Conservation (phyloP, 73 alveolate genomes). For the Tetrahymena malaccensis region DNA sequence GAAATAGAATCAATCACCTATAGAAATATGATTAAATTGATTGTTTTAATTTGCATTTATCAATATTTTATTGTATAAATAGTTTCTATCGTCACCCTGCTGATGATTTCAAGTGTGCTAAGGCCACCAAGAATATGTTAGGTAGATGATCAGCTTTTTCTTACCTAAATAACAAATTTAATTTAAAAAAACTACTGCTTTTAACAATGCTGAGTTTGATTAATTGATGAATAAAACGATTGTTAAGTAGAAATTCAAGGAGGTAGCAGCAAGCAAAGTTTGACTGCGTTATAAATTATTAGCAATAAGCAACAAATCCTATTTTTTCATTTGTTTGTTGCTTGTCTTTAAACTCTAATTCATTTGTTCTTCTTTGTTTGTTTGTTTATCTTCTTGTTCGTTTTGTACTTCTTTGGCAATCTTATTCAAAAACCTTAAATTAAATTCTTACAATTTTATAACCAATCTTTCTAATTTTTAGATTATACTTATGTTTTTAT, state of each 20-base stretch:
- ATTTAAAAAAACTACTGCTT: not conserved
- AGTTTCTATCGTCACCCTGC: conserved; percentile 39
- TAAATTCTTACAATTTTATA: not conserved
- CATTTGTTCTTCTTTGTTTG: not conserved
- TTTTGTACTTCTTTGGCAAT: not conserved
- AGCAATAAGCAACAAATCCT: not conserved
- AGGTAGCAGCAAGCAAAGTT: not conserved
- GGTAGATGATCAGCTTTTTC: conserved; percentile 21
- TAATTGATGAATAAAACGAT: not conserved
- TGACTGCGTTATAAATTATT: not conserved
- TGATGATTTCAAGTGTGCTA: conserved; percentile 47
- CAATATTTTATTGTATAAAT: not conserved
- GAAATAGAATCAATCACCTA: not conserved
- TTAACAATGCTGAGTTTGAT: not conserved
- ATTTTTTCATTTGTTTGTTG: not conserved
- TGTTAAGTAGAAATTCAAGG: not conserved
- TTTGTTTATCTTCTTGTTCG: not conserved
- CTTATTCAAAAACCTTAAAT: not conserved
- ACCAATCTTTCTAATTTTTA: not conserved
- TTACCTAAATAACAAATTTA: not conserved
- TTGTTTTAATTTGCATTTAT: not conserved
- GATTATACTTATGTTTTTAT: not conserved
- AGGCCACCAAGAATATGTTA: conserved; percentile 41
- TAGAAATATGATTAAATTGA: too few relatives aligned
- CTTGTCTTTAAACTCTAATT: not conserved